Base-by-base conservation (phyloP, 2,329 filamentous ascomycete species). In the Neofusicoccum sp. region DNA sequence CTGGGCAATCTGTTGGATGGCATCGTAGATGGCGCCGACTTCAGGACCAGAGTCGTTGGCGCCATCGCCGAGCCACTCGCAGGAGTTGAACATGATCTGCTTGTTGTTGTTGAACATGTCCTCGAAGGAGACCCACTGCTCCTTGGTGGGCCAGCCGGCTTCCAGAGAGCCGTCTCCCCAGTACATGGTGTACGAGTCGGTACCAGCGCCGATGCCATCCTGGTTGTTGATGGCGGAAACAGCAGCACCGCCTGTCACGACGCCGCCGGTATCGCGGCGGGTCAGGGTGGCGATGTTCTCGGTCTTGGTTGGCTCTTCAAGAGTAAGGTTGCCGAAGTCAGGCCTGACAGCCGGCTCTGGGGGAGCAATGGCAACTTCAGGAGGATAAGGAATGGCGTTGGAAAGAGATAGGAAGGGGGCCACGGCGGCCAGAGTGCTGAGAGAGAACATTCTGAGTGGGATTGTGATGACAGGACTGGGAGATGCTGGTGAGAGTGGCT, bases 1-100 rank as follows among this genome's bases (percentile, higher is more conserved):
- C 3, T 59, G 60, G 43, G 73, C 69, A 28, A 75, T 63, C 45
- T 64, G 51, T 24, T 70, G 60, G 63, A 80, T 76, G 36, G 73
- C 74, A 14, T 67, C 58, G 58, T 75, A 72, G 62, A 80, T 71
- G 49, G 73, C 67, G 26, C 68, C 64, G 14, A 70, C 75, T 64
- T 80, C 78, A 6, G 67, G 61, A 41, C 70, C 67, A 24, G 69
- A 70, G 65, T 79, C 73, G 67, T 78, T 71, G n/a, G 69, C 62
- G 9, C 69, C 69, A 60, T 67, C 67, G 59, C 71, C 70, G 44
- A 71, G 66, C 12, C 66, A 63, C 69, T 76, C 80, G 14, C 75
- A 75, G 24, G 61, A 61, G 24, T 66, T 65, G 63, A 79, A 75
- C 51, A 68, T 12, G 26, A 43, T 43, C n/a, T 56, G 26, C 38